Evolutionary conservation across 495 filamentous ascomycete species (phyloP).

Genomic region (Beverwykella pulmonaria): DNA sequence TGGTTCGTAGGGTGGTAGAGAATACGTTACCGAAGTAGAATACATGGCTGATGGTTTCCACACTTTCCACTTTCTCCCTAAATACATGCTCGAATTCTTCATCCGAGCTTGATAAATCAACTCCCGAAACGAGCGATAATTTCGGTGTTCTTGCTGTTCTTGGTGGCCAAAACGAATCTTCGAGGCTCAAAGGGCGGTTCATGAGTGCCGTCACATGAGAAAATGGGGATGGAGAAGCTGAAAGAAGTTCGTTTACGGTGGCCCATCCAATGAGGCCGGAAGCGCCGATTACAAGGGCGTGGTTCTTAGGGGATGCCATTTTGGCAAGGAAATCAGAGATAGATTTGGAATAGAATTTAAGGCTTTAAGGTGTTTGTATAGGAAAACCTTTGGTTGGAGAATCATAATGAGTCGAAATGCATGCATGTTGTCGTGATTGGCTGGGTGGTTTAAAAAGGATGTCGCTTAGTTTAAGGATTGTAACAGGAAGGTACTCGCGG

Average conservation of each 20-base stretch:
- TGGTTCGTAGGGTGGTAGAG: not conserved
- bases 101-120: constrained; percentile 45
- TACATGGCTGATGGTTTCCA: constrained; percentile 49
- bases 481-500: too few relatives aligned
- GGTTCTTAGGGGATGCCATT: constrained; percentile 11
- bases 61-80: constrained; percentile 41
- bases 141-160: constrained; percentile 34
- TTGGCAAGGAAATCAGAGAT: not conserved
- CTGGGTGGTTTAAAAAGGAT: too few relatives aligned
- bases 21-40: constrained; percentile 50
- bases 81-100: constrained; percentile 42
- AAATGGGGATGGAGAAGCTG: constrained; percentile 44
- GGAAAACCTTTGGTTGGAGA: not conserved
- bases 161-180: constrained; percentile 47
- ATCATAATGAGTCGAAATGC: constrained; percentile 7
- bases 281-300: constrained; percentile 41
- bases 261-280: constrained; percentile 52
- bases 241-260: constrained; percentile 48
- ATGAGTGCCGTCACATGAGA: constrained; percentile 48
- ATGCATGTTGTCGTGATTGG: too few relatives aligned
- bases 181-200: constrained; percentile 46
- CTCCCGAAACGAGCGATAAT: constrained; percentile 47
- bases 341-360: not conserved
- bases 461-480: too few relatives aligned
- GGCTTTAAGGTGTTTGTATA: too few relatives aligned